Conservation (phyloP, 139 green algal species). For the Choricystis sp. region DNA sequence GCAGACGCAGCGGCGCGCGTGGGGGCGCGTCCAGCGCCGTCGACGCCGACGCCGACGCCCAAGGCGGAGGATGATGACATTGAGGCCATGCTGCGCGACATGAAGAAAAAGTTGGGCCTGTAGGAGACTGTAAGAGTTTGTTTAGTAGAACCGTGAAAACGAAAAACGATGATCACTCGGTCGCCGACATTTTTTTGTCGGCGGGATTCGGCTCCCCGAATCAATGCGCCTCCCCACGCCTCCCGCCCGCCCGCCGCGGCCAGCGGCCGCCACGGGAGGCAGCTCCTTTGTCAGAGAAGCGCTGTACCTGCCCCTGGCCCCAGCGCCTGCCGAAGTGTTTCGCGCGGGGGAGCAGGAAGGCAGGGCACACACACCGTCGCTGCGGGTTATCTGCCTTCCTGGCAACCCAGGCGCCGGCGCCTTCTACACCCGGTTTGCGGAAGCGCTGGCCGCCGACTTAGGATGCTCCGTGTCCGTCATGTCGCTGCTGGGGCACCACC, state of each 20-base stretch:
- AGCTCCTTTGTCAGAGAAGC: too few relatives aligned
- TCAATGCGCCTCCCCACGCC: too few relatives aligned
- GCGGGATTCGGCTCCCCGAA: too few relatives aligned
- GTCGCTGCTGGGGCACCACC: too few relatives aligned
- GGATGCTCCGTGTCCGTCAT: background rate
- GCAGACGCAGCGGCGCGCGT: background rate
- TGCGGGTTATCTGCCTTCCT: background rate
- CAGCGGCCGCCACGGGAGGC: too few relatives aligned
- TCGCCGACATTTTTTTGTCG: too few relatives aligned
- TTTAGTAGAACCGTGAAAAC: background rate
- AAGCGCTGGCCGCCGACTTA: background rate
- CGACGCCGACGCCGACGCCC: background rate
- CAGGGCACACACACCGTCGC: background rate
- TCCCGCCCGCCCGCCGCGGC: too few relatives aligned
- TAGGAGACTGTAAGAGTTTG: background rate
- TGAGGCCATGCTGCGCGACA: constrained; percentile 22
- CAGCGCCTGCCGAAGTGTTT: too few relatives aligned
- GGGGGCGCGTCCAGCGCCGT: background rate
- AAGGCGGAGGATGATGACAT: constrained; percentile 12
- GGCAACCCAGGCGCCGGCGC: background rate
- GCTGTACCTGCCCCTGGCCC: too few relatives aligned
- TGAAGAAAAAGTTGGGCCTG: constrained; percentile 30
- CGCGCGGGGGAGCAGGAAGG: too few relatives aligned
- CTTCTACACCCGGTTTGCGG: background rate
- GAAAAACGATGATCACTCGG: background rate